A percentile compares a stretch with the other conserved stretches of the same genome.
phyloP scores from a whole-genome alignment of 768 basidiomycete species.

The Cantharellus anzutake region DNA sequence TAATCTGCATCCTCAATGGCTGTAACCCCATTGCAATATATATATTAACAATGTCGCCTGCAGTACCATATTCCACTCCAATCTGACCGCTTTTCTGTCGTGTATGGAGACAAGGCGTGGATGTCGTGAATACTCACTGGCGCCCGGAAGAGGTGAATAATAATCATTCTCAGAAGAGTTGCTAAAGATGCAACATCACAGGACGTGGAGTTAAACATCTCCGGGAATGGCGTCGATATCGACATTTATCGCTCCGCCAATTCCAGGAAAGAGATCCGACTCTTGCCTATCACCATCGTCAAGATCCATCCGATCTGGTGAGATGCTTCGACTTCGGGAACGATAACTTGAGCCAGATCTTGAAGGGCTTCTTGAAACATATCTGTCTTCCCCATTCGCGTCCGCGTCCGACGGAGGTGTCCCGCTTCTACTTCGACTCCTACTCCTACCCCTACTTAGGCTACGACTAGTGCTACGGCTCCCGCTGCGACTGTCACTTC shows the following conservation, averaged over 20 bases:
- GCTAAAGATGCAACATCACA: neutral
- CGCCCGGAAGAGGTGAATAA: too few relatives aligned
- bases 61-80: too few relatives aligned
- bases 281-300: neutral
- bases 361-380: constrained; percentile 47
- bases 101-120: too few relatives aligned
- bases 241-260: neutral
- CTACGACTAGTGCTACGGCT: constrained; percentile 15
- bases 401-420: constrained; percentile 10
- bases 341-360: constrained; percentile 23
- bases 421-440: constrained; percentile 16
- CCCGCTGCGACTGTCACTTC: constrained; percentile 19
- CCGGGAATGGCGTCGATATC: neutral
- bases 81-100: too few relatives aligned
- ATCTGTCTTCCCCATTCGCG: constrained; percentile 28
- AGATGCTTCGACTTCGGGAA: constrained; percentile 41
- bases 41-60: too few relatives aligned
- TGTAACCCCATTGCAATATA: too few relatives aligned
- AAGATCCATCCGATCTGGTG: constrained; percentile 28
- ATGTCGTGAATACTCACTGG: too few relatives aligned
- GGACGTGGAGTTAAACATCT: neutral
- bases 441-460: constrained; percentile 14
- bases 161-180: too few relatives aligned
- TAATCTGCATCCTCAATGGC: too few relatives aligned
- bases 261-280: neutral